Evolutionary conservation across 768 basidiomycete species (phyloP).

Genomic region (Suillus cothurnatus): DNA sequence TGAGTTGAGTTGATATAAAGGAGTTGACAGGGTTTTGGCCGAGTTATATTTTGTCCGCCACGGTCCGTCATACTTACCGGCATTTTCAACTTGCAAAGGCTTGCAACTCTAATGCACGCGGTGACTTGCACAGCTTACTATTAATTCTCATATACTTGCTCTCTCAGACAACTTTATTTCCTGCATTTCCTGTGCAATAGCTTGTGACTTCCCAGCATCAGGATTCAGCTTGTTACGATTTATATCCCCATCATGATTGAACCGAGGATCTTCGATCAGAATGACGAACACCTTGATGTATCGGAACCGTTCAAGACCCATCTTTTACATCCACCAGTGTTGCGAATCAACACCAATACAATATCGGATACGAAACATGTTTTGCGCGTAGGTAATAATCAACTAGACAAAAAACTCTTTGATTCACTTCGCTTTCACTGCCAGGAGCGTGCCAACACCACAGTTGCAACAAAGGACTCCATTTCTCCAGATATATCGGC

Average conservation of each 20-base stretch:
- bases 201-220: slow-evolving; percentile 6
- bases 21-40: no score
- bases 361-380: slow-evolving; percentile 8
- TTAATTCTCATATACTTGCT: slow-evolving; percentile 9
- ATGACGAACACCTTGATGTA: slow-evolving; percentile 25
- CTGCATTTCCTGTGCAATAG: slow-evolving; percentile 16
- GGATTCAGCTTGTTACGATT: slow-evolving; percentile 17
- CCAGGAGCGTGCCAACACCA: slow-evolving; percentile 26
- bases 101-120: not conserved
- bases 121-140: slow-evolving; percentile 10
- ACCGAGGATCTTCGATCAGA: slow-evolving; percentile 26
- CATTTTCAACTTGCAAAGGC: not conserved
- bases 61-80: no score
- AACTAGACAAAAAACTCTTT: not conserved
- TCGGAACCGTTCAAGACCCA: slow-evolving; percentile 6
- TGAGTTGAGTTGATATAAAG: no score
- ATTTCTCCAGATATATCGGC: slow-evolving; percentile 11
- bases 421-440: slow-evolving; percentile 5
- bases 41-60: no score
- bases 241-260: slow-evolving; percentile 25
- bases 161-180: slow-evolving; percentile 20
- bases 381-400: slow-evolving; percentile 16
- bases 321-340: slow-evolving; percentile 14
- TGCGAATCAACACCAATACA: slow-evolving; percentile 20
- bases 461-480: slow-evolving; percentile 7